Evolutionary conservation across 768 basidiomycete genomes (phyloP).

Genomic region (Tylopilus vinaceipallidus): DNA sequence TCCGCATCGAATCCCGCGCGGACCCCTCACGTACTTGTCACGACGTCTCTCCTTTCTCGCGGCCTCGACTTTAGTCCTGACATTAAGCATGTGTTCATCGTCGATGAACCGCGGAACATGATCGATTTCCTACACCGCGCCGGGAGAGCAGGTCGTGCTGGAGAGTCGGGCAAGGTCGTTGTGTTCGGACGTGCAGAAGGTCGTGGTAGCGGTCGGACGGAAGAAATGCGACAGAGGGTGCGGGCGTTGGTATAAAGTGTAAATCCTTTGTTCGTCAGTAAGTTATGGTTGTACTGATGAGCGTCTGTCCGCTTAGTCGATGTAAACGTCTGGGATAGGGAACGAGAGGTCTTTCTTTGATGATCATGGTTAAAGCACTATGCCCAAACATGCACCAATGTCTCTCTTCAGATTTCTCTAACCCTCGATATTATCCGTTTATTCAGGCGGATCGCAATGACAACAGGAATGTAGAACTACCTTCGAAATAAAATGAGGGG

Average conservation of each 20-base stretch:
- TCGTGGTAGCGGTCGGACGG: constrained; percentile 52
- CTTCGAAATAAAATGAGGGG: too few relatives aligned
- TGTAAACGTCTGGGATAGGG: too few relatives aligned
- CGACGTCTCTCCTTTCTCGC: constrained; percentile 87
- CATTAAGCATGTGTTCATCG: constrained; percentile 80
- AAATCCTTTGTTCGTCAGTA: background rate
- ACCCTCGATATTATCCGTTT: too few relatives aligned
- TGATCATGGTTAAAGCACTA: too few relatives aligned
- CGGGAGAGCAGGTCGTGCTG: constrained; percentile 78
- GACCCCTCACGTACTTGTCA: constrained; percentile 70
- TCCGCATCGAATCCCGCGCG: constrained; percentile 26
- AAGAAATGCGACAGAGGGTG: constrained; percentile 51
- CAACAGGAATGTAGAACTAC: too few relatives aligned
- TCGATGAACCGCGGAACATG: constrained; percentile 86
- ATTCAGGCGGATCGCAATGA: too few relatives aligned
- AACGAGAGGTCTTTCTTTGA: too few relatives aligned
- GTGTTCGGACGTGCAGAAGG: constrained; percentile 73
- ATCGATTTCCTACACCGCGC: constrained; percentile 93
- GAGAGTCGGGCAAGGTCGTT: constrained; percentile 65
- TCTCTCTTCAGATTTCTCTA: too few relatives aligned
- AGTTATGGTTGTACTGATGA: background rate
- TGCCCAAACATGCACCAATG: too few relatives aligned
- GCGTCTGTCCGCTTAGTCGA: too few relatives aligned
- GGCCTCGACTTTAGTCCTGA: constrained; percentile 84
- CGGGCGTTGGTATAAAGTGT: constrained; percentile 31